These are phyloP conservation scores for Clavulina sp. DNA, from an alignment of 768 basidiomycete genomes.

Conservation along the genomic window DNA sequence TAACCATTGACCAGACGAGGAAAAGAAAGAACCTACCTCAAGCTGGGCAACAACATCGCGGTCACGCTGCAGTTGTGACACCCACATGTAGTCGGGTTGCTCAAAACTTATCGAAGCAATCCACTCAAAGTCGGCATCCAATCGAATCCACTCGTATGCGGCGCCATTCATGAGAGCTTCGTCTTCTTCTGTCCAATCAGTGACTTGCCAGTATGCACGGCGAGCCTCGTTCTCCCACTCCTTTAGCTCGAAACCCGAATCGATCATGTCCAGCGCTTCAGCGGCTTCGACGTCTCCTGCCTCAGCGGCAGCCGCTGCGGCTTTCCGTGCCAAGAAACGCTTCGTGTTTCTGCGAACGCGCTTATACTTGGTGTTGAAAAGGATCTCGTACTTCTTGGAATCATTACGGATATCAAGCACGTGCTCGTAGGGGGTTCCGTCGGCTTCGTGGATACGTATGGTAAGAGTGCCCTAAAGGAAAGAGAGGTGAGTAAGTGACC, in stretches of 20 bases:
- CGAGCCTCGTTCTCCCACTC: constrained; percentile 94
- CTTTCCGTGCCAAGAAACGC: constrained; percentile 84
- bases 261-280: constrained; percentile 84
- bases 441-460: constrained; percentile 95
- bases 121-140: constrained; percentile 99
- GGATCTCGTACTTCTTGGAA: constrained; percentile 92
- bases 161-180: constrained; percentile 86
- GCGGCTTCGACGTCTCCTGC: constrained; percentile 85
- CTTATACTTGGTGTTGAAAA: constrained; percentile 97
- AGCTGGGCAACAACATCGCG: constrained; percentile 93
- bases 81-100: constrained; percentile 98
- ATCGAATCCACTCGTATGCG: constrained; percentile 97
- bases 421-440: constrained; percentile 97
- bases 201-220: constrained; percentile 87
- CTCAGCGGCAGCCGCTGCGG: constrained; percentile 81
- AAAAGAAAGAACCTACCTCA: constrained; percentile 43
- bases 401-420: constrained; percentile 76
- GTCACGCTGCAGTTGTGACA: constrained; percentile 86
- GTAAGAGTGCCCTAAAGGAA: constrained; percentile 81
- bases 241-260: constrained; percentile 84
- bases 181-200: constrained; percentile 96
- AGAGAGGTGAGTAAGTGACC: neutral
- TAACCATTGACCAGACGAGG: constrained; percentile 1
- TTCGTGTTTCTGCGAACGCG: constrained; percentile 91
- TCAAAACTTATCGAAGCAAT: constrained; percentile 83